phyloP scores from a whole-genome alignment of 164 flowering plant species.

The Malania oleifera region DNA sequence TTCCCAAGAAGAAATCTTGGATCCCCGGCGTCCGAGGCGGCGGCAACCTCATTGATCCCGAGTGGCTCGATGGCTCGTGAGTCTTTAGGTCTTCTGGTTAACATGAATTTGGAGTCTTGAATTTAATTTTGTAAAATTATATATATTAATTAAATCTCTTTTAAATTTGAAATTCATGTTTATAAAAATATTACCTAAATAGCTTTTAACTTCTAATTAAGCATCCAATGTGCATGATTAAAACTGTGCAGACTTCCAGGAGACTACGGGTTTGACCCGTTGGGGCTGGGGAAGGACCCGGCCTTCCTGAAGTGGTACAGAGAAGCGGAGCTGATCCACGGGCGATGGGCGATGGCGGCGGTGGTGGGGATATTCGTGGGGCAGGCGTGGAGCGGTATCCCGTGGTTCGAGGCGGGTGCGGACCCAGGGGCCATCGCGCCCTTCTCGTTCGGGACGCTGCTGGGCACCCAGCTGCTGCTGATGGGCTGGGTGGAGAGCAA shows the following conservation, averaged over 20 bases:
- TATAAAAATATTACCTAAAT: no score
- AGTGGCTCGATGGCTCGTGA: constrained; percentile 99
- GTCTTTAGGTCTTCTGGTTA: constrained; percentile 13
- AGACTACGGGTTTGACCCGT: constrained; percentile 92
- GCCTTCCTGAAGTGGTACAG: constrained; percentile 98
- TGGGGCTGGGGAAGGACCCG: constrained; percentile 97
- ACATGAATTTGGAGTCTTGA: background rate
- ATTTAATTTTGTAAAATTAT: background rate
- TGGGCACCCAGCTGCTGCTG: constrained; percentile 89
- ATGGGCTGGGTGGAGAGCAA: constrained; percentile 99
- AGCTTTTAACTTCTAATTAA: background rate
- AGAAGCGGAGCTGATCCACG: constrained; percentile 98
- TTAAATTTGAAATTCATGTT: no score
- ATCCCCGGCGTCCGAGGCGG: constrained; percentile 77
- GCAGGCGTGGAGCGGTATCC: constrained; percentile 93
- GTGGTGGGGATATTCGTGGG: constrained; percentile 93
- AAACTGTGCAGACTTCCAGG: constrained; percentile 78
- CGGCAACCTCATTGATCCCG: constrained; percentile 81
- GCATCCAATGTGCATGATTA: background rate
- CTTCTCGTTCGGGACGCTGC: constrained; percentile 82
- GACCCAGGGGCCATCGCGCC: constrained; percentile 95
- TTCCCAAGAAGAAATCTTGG: constrained; percentile 91
- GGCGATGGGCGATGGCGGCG: constrained; percentile 97
- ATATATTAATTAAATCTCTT: background rate
- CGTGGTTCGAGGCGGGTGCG: constrained; percentile 98